Evolutionary conservation across 1,284 basidiomycete species (phyloP), one percentile per base, ranked within the genome.

Genomic region (Ganoderma leucocontextum): DNA sequence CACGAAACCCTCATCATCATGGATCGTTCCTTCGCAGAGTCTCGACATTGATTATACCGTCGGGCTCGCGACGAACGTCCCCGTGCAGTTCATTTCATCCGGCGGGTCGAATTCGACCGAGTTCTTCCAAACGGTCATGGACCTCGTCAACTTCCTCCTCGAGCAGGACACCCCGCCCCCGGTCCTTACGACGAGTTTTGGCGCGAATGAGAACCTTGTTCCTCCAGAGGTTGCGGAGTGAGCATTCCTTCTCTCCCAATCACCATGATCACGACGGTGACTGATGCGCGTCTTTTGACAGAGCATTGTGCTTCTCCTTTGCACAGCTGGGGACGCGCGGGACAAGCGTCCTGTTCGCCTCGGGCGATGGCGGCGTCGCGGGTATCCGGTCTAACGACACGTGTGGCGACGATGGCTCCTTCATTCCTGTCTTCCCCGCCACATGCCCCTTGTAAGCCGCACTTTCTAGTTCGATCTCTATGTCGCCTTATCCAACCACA

Each of bases 321-420:
- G 88, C 90, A 25, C 85, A 89, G 72, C 81, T 92, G n/a, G 87
- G 89, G 39, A 84, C 82, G 22, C 84, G 89, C 9, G 91, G 92
- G 47, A 81, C 87, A 15, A 86, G 88, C 8, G 70, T 92, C 52
- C 69, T 89, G 63, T 91, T 90, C 75, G 81, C 86, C 9, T 88
- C 87, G 64, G 91, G 91, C 19, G 91, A 93, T 71, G 77, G 76
- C 15, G 91, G 91, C 62, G 91, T 91, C 9, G 90, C 89, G 6
- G 75, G 85, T 65, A 38, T 80, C 0, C 82, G 84, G 17, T 86
- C 85, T 17, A 91, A 91, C 73, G 83, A 87, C 86, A 44, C 61
- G 22, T 61, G 52, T 8, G 85, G n/a, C 84, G 80, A 15, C 83
- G 83, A 83, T 15, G 80, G 71, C 60, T 84, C 74, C 44, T 93